Evolutionary conservation across 495 filamentous ascomycete species (phyloP), one percentile per base, ranked within the genome.

Genomic region (Cetradonia linearis): DNA sequence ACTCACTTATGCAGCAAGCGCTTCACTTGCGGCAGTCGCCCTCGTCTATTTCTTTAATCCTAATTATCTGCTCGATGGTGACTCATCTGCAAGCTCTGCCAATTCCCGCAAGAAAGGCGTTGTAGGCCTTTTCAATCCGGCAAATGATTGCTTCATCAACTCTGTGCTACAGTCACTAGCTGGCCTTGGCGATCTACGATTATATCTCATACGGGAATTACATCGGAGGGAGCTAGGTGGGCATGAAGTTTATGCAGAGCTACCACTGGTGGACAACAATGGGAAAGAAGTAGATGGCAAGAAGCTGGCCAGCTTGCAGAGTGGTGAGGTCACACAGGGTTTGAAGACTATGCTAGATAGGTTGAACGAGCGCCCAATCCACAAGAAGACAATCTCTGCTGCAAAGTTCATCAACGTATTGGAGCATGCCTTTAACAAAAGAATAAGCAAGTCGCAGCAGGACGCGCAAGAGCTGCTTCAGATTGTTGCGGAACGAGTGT

Each of bases 91-190:
- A 56, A 71, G 68, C 57, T 78, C 81, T 31, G 77, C 78, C 42
- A 82, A 71, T 57, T 74, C 80, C 58, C 83, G 88, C 53, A 95
- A 92, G 73, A 91, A 89, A 70, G 87, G 87, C 61, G 86, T 91
- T 48, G 91, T 99, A 25, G 93, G 93, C 47, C 78, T 99, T 30
- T 77, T 78, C 18, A 99, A 99, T 67, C 81, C 89, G 5, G 94
- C 91, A 60, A 97, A 97, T 75, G 94, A 99, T 72, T 99, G 93
- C 76, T 99, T 97, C 76, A 96, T 99, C 76, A 99, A 99, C 72
- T 96, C 91, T 27, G 86, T 95, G 27, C 80, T 97, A 37, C 93
- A 99, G 73, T 90, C 89, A 0, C 78, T 99, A 23, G 92, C 94
- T n/a, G 93, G 93, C 1, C 77, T 97, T n/a, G 86, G 85, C 4